Conservation (phyloP, 169 alveolate genomes). For the Plasmodium vivax region DNA sequence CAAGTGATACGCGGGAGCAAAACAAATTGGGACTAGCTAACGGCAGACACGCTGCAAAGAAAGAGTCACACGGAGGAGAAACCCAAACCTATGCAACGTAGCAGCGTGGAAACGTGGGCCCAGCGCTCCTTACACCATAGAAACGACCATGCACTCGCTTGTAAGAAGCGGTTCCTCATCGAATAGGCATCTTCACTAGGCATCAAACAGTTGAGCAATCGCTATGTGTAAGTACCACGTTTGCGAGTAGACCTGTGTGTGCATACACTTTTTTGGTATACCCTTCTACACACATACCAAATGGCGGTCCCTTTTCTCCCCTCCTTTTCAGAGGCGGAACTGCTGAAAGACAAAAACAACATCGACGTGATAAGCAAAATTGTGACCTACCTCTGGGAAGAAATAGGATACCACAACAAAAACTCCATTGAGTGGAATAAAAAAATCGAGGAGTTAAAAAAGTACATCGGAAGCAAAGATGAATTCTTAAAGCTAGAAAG, state of each 20-base stretch:
- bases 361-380: conserved; percentile 45
- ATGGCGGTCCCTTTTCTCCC: neutral
- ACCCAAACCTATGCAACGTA: neutral
- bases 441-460: conserved; percentile 67
- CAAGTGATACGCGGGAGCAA: neutral
- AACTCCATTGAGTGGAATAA: conserved; percentile 49
- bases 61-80: neutral
- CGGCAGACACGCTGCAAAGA: neutral
- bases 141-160: neutral
- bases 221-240: neutral
- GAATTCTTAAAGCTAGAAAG: conserved; percentile 44
- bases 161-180: neutral
- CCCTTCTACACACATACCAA: neutral
- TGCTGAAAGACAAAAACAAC: conserved; percentile 42
- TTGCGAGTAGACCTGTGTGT: neutral
- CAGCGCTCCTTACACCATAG: neutral
- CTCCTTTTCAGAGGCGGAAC: conserved; percentile 13
- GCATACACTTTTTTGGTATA: neutral
- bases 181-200: neutral
- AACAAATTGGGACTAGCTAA: neutral
- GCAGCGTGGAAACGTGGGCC: neutral
- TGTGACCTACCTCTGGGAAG: conserved; percentile 18
- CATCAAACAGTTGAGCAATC: neutral
- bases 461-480: conserved; percentile 42
- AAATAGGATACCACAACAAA: conserved; percentile 44